Evolutionary conservation across 2,329 filamentous ascomycete species (phyloP).

Genomic region (Pseudopithomyces maydicus): DNA sequence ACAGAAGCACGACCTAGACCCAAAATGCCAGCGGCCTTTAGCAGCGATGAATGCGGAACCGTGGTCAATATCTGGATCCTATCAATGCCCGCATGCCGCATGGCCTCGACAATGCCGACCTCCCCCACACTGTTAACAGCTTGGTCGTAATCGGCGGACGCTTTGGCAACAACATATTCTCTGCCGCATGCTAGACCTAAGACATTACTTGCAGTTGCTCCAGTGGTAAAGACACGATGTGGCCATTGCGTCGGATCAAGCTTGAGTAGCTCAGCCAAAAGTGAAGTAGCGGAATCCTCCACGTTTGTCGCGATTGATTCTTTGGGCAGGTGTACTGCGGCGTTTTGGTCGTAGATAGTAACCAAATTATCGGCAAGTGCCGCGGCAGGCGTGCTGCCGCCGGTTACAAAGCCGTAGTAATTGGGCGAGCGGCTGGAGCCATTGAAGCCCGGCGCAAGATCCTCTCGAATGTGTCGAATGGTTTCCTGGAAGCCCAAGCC

Average conservation of each 20-base stretch:
- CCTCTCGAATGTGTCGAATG: conserved; percentile 50
- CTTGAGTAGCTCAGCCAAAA: conserved; percentile 70
- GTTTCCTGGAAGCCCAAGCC: conserved; percentile 53
- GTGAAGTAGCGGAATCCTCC: conserved; percentile 72
- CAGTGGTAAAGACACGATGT: conserved; percentile 82
- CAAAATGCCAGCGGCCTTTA: conserved; percentile 81
- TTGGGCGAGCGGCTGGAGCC: conserved; percentile 58
- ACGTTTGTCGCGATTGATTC: conserved; percentile 78
- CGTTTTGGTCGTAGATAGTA: conserved; percentile 79
- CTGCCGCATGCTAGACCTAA: conserved; percentile 72
- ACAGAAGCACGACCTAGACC: conserved; percentile 76
- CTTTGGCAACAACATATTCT: conserved; percentile 64
- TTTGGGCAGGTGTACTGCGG: conserved; percentile 77
- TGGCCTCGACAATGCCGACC: conserved; percentile 70
- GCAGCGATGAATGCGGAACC: conserved; percentile 80
- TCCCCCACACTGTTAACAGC: conserved; percentile 62
- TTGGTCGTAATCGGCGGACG: conserved; percentile 44
- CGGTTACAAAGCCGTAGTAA: conserved; percentile 87
- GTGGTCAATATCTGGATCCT: conserved; percentile 80
- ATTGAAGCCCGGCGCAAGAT: conserved; percentile 65
- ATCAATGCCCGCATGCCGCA: conserved; percentile 65
- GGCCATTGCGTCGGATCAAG: conserved; percentile 65
- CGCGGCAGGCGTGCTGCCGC: conserved; percentile 78
- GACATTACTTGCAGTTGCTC: conserved; percentile 68
- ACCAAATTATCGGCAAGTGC: conserved; percentile 85